Conservation (phyloP, 768 basidiomycete species). For the Sporobolomyces pararoseus region DNA sequence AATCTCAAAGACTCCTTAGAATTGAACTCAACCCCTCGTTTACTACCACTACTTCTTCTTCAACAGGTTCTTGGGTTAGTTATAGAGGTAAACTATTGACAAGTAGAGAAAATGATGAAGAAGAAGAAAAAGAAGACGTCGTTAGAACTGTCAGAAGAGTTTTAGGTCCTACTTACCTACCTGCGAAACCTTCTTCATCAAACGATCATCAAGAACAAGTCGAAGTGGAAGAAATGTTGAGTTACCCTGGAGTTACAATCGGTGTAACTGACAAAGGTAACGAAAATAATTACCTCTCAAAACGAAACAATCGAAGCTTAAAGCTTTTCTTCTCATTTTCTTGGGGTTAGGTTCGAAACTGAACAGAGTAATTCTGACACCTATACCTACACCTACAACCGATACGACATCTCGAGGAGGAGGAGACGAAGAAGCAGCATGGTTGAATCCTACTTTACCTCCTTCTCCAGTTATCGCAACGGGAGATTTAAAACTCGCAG, state of each 20-base stretch:
- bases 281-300: too few species aligned
- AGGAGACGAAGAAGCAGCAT: slow-evolving; percentile 18
- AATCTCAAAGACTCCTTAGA: slow-evolving; percentile 22
- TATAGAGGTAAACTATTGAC: slow-evolving; percentile 31
- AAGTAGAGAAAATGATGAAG: background rate
- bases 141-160: slow-evolving; percentile 39
- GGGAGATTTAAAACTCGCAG: slow-evolving; percentile 41
- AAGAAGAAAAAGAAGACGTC: slow-evolving; percentile 22
- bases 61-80: slow-evolving; percentile 17
- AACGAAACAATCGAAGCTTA: too few species aligned
- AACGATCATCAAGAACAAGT: too few species aligned
- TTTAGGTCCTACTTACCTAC: slow-evolving; percentile 48
- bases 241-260: slow-evolving; percentile 49
- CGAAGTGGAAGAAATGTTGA: slow-evolving; percentile 38
- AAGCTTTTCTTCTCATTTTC: too few species aligned
- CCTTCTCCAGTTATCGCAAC: slow-evolving; percentile 2
- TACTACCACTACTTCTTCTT: background rate
- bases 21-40: slow-evolving; percentile 5
- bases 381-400: slow-evolving; percentile 6
- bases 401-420: background rate
- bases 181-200: too few species aligned
- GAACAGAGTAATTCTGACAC: slow-evolving; percentile 27
- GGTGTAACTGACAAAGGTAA: slow-evolving; percentile 39
- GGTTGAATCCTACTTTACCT: slow-evolving; percentile 19
- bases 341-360: slow-evolving; percentile 21